phyloP scores from a whole-genome alignment of 192 early-diverging fungal genomes.

The Entophlyctis helioformis region DNA sequence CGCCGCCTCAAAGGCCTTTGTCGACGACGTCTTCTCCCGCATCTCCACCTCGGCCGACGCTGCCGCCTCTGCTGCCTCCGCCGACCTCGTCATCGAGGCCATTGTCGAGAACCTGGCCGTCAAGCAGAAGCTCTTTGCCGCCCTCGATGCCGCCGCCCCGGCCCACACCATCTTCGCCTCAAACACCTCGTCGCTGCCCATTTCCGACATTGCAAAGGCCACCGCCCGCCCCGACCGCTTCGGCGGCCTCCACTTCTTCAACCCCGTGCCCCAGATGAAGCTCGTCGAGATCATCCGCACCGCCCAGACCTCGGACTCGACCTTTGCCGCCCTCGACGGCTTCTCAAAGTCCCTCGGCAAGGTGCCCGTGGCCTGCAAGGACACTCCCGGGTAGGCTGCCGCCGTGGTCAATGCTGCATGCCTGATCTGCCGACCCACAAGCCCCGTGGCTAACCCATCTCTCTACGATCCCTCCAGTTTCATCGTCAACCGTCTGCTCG shows the following conservation, averaged over 20 bases:
- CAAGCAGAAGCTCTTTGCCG: conserved; percentile 73
- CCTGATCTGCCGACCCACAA: no score
- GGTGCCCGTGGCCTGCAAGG: conserved; percentile 84
- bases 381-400: conserved; percentile 72
- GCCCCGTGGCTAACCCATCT: no score
- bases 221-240: conserved; percentile 43
- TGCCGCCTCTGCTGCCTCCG: conserved; percentile 36
- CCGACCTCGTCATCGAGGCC: conserved; percentile 88
- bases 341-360: conserved; percentile 73
- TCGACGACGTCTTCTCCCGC: conserved; percentile 57
- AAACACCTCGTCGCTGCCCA: conserved; percentile 88
- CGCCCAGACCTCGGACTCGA: conserved; percentile 39
- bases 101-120: conserved; percentile 86
- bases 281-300: conserved; percentile 88
- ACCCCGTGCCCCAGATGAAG: conserved; percentile 98
- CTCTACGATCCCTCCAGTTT: conserved; percentile 36
- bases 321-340: conserved; percentile 50
- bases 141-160: conserved; percentile 62
- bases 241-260: conserved; percentile 93
- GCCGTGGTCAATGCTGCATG: no score
- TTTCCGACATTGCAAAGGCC: conserved; percentile 63
- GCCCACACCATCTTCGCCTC: conserved; percentile 66
- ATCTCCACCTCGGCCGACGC: conserved; percentile 59
- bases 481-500: conserved; percentile 90
- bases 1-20: conserved; percentile 29